Evolutionary conservation across 352 stramenopile genomes (phyloP).

Genomic region (Phytophthora hybrid): DNA sequence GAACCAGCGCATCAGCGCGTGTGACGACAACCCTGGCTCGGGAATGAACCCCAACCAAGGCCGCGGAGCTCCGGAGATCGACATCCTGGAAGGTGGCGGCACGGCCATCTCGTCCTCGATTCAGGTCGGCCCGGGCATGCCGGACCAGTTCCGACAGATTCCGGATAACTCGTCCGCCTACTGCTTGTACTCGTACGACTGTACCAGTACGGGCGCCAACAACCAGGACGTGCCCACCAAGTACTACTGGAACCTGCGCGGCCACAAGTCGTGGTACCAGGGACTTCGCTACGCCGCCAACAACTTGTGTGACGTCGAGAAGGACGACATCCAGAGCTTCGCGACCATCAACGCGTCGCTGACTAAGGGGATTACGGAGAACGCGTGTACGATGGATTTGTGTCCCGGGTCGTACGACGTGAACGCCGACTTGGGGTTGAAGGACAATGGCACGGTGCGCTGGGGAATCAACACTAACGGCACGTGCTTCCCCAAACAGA

Average conservation of each 20-base stretch:
- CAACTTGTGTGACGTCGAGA: conserved; percentile 47
- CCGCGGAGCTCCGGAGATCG: conserved; percentile 95
- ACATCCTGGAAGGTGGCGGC: conserved; percentile 93
- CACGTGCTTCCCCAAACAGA: conserved; percentile 47
- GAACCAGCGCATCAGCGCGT: conserved; percentile 89
- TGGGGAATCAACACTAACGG: conserved; percentile 51
- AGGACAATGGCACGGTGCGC: conserved; percentile 28
- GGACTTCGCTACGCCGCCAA: conserved; percentile 64
- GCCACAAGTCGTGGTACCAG: conserved; percentile 69
- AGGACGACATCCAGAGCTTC: conserved; percentile 44
- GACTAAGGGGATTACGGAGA: conserved; percentile 47
- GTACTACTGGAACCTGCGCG: conserved; percentile 45
- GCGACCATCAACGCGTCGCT: conserved; percentile 42
- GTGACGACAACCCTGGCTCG: conserved; percentile 91
- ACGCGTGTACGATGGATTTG: conserved; percentile 41
- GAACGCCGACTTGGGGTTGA: conserved; percentile 39
- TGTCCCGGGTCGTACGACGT: conserved; percentile 69
- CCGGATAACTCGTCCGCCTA: conserved; percentile 27
- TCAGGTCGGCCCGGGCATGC: conserved; percentile 86
- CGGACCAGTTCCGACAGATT: conserved; percentile 47
- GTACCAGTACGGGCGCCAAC: conserved; percentile 51
- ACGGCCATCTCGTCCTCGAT: conserved; percentile 90
- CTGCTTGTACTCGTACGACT: conserved; percentile 51
- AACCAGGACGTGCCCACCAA: conserved; percentile 40
- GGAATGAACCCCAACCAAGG: conserved; percentile 91